These are phyloP conservation scores for Moesziomyces parantarcticus DNA, from an alignment of 1,284 basidiomycete genomes.

Conservation along the genomic window DNA sequence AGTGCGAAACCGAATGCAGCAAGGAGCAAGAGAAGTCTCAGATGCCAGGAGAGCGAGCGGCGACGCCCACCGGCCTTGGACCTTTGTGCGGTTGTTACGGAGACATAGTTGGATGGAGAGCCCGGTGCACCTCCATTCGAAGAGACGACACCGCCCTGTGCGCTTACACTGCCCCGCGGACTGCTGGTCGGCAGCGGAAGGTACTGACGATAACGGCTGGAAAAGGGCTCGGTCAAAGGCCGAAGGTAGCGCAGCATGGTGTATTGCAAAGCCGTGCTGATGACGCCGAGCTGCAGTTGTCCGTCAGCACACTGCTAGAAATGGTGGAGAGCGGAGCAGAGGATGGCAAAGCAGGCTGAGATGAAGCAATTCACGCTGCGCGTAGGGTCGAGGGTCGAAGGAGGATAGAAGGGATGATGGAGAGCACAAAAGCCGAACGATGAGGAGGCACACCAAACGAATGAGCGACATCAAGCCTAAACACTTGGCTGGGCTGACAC, in stretches of 20 bases:
- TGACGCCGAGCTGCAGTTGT: background rate
- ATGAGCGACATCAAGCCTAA: too few relatives aligned
- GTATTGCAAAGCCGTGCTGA: background rate
- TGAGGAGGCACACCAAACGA: too few relatives aligned
- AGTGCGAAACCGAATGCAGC: constrained; percentile 9
- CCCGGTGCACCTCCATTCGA: background rate
- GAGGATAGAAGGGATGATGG: too few relatives aligned
- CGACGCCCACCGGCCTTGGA: constrained; percentile 11
- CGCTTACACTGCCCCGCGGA: constrained; percentile 26
- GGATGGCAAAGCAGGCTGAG: too few relatives aligned
- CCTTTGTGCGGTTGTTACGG: background rate
- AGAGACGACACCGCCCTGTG: constrained; percentile 8
- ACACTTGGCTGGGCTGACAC: too few relatives aligned
- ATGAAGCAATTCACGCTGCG: too few relatives aligned
- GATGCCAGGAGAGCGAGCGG: constrained; percentile 11
- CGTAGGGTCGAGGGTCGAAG: too few relatives aligned
- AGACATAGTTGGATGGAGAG: background rate
- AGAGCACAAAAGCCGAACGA: too few relatives aligned
- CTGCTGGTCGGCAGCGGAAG: constrained; percentile 23
- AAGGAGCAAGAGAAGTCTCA: constrained; percentile 8
- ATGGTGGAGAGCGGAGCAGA: background rate
- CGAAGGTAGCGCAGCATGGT: constrained; percentile 31
- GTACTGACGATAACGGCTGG: constrained; percentile 25
- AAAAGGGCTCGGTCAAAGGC: constrained; percentile 21
- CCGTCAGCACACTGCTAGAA: background rate